phyloP scores from a whole-genome alignment of 257 asterid species.

The Solanum pimpinellifolium region DNA sequence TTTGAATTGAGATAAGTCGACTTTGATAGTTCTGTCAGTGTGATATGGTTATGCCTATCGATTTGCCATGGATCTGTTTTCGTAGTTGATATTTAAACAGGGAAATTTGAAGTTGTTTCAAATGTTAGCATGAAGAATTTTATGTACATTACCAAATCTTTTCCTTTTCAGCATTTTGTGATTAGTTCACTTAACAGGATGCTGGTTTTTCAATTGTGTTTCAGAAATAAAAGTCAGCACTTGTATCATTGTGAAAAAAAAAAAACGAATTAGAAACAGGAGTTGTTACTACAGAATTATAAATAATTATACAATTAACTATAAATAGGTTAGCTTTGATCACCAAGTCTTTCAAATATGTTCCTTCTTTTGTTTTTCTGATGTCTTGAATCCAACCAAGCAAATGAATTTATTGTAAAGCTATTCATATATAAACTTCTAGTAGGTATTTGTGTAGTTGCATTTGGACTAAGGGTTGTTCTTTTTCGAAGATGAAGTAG shows the following conservation, averaged over 20 bases:
- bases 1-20: background rate
- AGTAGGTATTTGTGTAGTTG: background rate
- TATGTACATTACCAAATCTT: background rate
- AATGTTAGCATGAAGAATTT: background rate
- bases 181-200: background rate
- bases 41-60: background rate
- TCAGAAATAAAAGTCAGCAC: background rate
- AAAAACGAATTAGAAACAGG: background rate
- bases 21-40: background rate
- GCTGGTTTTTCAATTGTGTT: background rate
- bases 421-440: background rate
- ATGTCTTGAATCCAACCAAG: background rate
- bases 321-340: background rate
- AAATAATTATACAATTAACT: background rate
- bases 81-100: background rate
- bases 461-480: background rate
- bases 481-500: constrained; percentile 10
- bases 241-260: background rate
- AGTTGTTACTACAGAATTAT: background rate
- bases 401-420: background rate
- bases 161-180: background rate
- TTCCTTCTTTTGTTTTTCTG: background rate
- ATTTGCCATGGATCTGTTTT: background rate
- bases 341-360: background rate
- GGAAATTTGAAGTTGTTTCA: background rate